phyloP scores from a whole-genome alignment of 495 filamentous ascomycete species.

The Mytilinidion resinicola region DNA sequence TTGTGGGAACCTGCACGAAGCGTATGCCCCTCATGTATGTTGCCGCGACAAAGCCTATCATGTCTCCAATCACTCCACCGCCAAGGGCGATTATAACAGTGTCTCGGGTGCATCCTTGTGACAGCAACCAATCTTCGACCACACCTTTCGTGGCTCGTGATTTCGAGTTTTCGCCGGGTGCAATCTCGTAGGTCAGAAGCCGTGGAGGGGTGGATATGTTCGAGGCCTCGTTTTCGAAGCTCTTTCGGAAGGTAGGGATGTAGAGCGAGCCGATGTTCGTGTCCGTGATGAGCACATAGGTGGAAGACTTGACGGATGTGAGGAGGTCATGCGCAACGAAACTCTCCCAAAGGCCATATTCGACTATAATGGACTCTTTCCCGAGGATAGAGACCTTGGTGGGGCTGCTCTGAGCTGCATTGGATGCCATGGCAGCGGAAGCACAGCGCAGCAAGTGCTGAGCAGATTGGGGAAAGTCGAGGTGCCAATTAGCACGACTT shows the following conservation, averaged over 20 bases:
- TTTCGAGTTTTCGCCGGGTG: slow-evolving; percentile 91
- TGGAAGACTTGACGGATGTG: slow-evolving; percentile 68
- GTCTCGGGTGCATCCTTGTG: slow-evolving; percentile 84
- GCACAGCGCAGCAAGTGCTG: neutral
- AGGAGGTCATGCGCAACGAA: slow-evolving; percentile 80
- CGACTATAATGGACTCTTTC: slow-evolving; percentile 78
- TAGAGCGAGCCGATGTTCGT: slow-evolving; percentile 82
- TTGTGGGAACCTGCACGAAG: slow-evolving; percentile 94
- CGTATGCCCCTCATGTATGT: slow-evolving; percentile 98
- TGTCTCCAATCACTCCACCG: slow-evolving; percentile 96
- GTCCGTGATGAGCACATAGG: slow-evolving; percentile 94
- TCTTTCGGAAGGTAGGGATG: slow-evolving; percentile 63
- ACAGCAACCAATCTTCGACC: slow-evolving; percentile 96
- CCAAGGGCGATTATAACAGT: slow-evolving; percentile 91
- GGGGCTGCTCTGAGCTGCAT: slow-evolving; percentile 25
- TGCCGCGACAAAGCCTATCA: slow-evolving; percentile 93
- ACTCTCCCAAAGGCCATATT: slow-evolving; percentile 81
- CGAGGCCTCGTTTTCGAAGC: slow-evolving; percentile 56
- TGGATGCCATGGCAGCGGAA: slow-evolving; percentile 13
- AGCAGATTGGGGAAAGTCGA: too few relatives aligned
- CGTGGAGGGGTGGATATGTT: slow-evolving; percentile 50
- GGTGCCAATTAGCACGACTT: too few relatives aligned
- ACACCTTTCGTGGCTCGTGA: slow-evolving; percentile 86
- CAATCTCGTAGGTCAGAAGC: slow-evolving; percentile 77
- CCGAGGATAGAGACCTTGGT: slow-evolving; percentile 51